Evolutionary conservation across 768 basidiomycete genomes (phyloP), one percentile per base, ranked within the genome.

Genomic region (Tulasnella sp.): DNA sequence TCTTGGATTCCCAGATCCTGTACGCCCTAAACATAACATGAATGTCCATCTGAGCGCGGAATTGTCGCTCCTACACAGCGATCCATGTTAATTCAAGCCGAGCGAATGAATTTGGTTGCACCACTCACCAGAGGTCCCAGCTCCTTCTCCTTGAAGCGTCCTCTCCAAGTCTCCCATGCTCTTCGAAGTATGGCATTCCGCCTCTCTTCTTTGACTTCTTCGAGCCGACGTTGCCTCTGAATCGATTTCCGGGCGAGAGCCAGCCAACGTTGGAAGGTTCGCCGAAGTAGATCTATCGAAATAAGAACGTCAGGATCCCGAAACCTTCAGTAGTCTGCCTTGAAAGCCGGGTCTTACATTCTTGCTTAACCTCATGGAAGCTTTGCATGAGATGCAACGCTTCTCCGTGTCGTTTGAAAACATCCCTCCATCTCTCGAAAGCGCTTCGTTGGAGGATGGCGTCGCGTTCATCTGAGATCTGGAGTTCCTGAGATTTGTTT

Each of bases 121-220:
- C 42, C 38, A 69, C 22, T 52, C n/a, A 76, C 52, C 75, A 34
- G 17, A 17, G 69, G 42, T 52, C 87, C 88, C 70, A 95, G 83
- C 77, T 85, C 86, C 78, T 89, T 89, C 71, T 91, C 88, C 78
- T 85, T 86, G 81, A 89, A 93, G 37, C 86, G 88, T 74, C 91
- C 92, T 80, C 89, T 85, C 94, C 94, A 96, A 80, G 85, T 90
- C 74, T 93, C 91, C 93, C 93, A 94, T 19, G 87, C 88, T 38
- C 83, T 84, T 39, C 86, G 85, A 38, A 91, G 83, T 36, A 85
- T 80, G 17, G 84, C 83, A 17, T 86, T 83, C 78, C 88, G 86
- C 78, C 92, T 85, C 78, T 92, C 88, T 37, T 88, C 86, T 80
- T 92, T 91, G 78, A 87, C 89, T 74, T 87, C 85, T 75, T 87